Percentiles rank a stretch among this genome's conserved stretches.
phyloP scores from a whole-genome alignment of 2,329 filamentous ascomycete genomes.

The Trichoderma lentiforme region DNA sequence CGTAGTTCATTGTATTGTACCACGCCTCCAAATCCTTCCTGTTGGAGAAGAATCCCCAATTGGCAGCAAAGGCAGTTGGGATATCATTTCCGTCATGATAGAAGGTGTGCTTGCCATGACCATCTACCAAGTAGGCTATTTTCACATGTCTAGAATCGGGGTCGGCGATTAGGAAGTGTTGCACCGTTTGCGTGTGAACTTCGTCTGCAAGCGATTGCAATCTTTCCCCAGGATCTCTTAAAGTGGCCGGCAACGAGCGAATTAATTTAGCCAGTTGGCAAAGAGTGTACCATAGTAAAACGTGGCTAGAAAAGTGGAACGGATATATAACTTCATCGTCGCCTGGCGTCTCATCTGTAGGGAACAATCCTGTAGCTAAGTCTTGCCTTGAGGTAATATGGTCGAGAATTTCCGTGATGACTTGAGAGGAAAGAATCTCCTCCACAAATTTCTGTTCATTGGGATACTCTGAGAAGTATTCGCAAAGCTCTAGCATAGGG shows the following conservation, averaged over 20 bases:
- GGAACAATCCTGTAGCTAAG: neutral
- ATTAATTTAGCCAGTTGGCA: neutral
- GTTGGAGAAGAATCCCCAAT: neutral
- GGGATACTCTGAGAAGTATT: neutral
- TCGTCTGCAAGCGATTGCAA: neutral
- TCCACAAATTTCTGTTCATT: neutral
- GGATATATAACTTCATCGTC: neutral
- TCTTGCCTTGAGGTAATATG: neutral
- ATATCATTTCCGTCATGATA: neutral
- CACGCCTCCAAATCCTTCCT: neutral
- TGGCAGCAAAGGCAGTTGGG: neutral
- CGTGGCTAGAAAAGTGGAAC: neutral
- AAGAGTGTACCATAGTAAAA: neutral
- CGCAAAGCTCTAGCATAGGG: neutral
- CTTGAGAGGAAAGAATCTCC: neutral
- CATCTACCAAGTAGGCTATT: neutral
- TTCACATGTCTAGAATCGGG: neutral
- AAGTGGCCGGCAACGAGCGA: neutral
- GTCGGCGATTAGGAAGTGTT: neutral
- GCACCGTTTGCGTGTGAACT: neutral
- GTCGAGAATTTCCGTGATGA: neutral
- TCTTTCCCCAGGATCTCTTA: neutral
- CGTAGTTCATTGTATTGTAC: neutral
- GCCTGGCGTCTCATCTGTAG: neutral
- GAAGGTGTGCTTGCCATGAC: neutral